Evolutionary conservation across 176 grass and related monocot species (phyloP).

Genomic region (Saccharum officinarum): DNA sequence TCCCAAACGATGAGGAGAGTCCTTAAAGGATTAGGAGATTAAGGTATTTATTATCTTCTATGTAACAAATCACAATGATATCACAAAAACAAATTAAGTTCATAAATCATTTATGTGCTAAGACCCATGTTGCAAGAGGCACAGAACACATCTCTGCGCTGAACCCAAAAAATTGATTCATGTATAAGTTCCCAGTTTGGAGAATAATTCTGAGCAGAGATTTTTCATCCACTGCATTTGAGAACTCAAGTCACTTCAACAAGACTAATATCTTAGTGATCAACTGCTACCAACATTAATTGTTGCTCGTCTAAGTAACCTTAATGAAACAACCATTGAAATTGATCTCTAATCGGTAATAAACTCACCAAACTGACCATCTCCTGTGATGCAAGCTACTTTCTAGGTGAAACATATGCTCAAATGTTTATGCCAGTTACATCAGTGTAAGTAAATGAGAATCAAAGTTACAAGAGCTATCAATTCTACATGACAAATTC

Average conservation of each 20-base stretch:
- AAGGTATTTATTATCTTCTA: not conserved
- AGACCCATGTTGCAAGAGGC: not conserved
- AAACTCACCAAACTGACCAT: not conserved
- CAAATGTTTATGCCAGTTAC: not conserved
- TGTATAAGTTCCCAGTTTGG: not conserved
- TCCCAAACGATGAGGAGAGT: not conserved
- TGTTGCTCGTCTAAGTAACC: not conserved
- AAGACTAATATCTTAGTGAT: not conserved
- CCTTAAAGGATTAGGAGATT: not conserved
- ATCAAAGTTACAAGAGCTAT: not conserved
- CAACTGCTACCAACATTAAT: constrained; percentile 15
- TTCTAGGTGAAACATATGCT: not conserved
- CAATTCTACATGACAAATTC: not conserved
- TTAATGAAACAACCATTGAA: not conserved
- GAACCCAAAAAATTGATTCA: not conserved
- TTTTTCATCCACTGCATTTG: not conserved
- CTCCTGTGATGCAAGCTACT: not conserved
- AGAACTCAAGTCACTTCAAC: not conserved
- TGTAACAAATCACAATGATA: not conserved
- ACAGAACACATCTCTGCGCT: not conserved
- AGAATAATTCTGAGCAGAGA: not conserved
- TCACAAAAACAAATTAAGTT: too few species aligned
- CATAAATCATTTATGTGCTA: not conserved
- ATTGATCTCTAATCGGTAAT: not conserved
- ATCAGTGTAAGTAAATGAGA: not conserved